Percentiles rank a stretch among this genome's conserved stretches.
phyloP scores from a whole-genome alignment of 2,329 filamentous ascomycete species.

The Paraphoma chrysanthemicola region DNA sequence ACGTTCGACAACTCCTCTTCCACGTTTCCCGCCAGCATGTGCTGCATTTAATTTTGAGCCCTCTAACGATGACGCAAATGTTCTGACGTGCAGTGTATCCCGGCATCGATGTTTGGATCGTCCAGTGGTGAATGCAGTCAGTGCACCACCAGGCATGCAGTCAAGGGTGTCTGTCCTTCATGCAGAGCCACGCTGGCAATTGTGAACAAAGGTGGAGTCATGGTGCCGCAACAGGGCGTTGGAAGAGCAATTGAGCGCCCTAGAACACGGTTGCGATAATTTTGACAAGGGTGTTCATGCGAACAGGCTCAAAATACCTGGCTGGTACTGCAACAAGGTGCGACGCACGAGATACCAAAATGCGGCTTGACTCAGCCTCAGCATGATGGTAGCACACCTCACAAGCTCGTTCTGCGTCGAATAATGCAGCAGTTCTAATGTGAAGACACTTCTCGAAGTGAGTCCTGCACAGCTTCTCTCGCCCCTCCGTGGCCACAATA shows the following conservation, averaged over 20 bases:
- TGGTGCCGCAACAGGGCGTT: background rate
- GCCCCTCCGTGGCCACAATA: too few species aligned
- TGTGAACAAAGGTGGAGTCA: background rate
- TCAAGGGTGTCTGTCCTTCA: background rate
- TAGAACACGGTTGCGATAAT: too few species aligned
- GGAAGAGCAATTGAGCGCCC: background rate
- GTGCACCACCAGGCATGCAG: conserved; percentile 1
- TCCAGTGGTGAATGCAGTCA: background rate
- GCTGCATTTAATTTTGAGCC: background rate
- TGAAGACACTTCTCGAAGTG: background rate
- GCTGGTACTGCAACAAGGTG: too few species aligned
- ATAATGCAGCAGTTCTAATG: too few species aligned
- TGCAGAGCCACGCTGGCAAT: conserved; percentile 10
- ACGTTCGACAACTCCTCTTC: conserved; percentile 9
- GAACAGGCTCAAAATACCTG: too few species aligned
- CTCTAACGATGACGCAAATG: background rate
- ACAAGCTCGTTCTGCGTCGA: background rate
- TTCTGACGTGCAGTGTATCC: background rate
- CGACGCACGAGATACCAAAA: background rate
- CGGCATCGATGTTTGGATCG: background rate
- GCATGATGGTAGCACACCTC: too few species aligned
- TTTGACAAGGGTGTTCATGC: too few species aligned
- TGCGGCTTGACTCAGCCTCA: background rate
- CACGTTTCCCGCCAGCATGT: conserved; percentile 6
- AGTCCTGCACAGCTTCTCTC: too few species aligned